phyloP scores from a whole-genome alignment of 129 eudicot genomes.

The Lonicera japonica region DNA sequence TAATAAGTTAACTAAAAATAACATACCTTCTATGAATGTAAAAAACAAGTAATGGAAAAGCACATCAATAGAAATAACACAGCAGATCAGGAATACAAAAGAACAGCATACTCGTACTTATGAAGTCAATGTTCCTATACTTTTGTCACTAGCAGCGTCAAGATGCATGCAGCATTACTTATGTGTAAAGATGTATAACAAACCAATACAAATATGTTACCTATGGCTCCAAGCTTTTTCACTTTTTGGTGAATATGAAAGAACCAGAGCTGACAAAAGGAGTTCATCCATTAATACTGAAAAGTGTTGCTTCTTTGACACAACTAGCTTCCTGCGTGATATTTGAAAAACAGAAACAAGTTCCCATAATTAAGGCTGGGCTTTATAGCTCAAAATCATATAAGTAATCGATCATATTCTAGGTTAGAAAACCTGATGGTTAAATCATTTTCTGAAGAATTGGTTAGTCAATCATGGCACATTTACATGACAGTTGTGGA shows the following conservation, averaged over 20 bases:
- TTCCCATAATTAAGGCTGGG: not conserved
- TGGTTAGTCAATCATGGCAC: no score
- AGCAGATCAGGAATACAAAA: not conserved
- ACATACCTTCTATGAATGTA: not conserved
- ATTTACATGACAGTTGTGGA: no score
- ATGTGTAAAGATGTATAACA: slow-evolving; percentile 3
- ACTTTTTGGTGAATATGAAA: slow-evolving; percentile 82
- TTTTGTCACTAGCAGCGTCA: not conserved
- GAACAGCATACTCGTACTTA: no score
- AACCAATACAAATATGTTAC: slow-evolving; percentile 38
- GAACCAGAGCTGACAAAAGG: slow-evolving; percentile 53
- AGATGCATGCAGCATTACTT: not conserved
- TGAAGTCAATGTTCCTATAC: not conserved
- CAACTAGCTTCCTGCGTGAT: slow-evolving; percentile 65
- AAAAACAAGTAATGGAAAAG: not conserved
- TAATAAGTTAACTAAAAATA: not conserved
- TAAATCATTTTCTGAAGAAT: no score
- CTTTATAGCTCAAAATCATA: not conserved
- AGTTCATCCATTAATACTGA: slow-evolving; percentile 51
- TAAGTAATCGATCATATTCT: not conserved
- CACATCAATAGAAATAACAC: not conserved
- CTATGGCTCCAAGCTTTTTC: slow-evolving; percentile 94
- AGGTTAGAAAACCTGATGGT: not conserved
- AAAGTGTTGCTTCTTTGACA: slow-evolving; percentile 41
- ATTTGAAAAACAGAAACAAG: not conserved